A percentile compares a stretch with the other conserved stretches of the same genome.
phyloP scores from a whole-genome alignment of 1,284 basidiomycete genomes.

The Malassezia caprae region DNA sequence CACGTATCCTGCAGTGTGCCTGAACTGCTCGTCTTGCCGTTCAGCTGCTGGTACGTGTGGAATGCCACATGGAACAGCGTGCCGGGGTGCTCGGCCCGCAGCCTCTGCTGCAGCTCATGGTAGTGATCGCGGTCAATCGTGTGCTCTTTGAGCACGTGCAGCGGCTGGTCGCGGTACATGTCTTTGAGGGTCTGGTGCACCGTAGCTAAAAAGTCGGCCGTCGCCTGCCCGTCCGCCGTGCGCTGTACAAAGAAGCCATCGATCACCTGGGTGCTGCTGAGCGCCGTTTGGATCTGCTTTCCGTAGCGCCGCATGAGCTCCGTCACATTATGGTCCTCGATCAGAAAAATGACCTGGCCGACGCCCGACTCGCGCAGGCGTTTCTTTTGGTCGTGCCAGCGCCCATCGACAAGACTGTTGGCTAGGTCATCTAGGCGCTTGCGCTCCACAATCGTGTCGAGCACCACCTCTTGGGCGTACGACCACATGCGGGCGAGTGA shows the following conservation, averaged over 20 bases:
- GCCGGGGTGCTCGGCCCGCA: constrained; percentile 45
- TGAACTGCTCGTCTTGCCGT: constrained; percentile 51
- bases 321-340: constrained; percentile 53
- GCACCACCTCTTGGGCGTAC: constrained; percentile 50
- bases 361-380: constrained; percentile 53
- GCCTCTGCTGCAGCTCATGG: constrained; percentile 43
- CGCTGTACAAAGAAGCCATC: constrained; percentile 55
- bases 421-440: constrained; percentile 55
- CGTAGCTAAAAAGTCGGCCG: constrained; percentile 52
- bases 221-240: constrained; percentile 52
- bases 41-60: constrained; percentile 52
- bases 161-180: constrained; percentile 26
- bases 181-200: constrained; percentile 51
- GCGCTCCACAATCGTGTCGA: constrained; percentile 56
- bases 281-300: constrained; percentile 47
- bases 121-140: constrained; percentile 48
- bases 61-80: constrained; percentile 51
- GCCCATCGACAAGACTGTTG: constrained; percentile 53
- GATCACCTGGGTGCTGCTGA: constrained; percentile 54
- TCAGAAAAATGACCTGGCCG: constrained; percentile 53
- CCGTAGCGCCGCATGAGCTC: constrained; percentile 38
- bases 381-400: constrained; percentile 56
- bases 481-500: constrained; percentile 11
- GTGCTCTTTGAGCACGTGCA: constrained; percentile 51
- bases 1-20: constrained; percentile 52